Conservation (phyloP, 371 early-diverging fungal species). For the Mortierella sp. region DNA sequence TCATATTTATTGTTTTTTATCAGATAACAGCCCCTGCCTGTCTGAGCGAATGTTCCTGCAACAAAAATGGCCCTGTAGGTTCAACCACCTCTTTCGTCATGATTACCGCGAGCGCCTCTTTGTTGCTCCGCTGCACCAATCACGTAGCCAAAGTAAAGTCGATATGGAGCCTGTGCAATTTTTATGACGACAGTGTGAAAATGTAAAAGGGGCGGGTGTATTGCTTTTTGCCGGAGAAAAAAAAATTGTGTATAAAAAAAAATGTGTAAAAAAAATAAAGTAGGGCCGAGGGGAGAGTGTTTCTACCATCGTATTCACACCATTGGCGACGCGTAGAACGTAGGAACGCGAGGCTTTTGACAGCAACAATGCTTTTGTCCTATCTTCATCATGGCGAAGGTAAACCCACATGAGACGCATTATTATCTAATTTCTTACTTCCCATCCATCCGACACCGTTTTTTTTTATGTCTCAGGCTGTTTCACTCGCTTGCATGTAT, state of each 20-base stretch:
- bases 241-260: too few species aligned
- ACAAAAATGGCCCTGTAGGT: not conserved
- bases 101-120: not conserved
- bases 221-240: too few species aligned
- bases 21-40: not conserved
- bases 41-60: not conserved
- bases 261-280: too few species aligned
- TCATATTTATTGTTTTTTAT: not conserved
- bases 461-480: slow-evolving; percentile 1
- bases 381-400: too few species aligned
- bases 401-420: too few species aligned
- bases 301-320: too few species aligned
- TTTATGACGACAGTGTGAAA: not conserved
- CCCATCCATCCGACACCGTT: not conserved
- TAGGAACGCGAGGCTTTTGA: too few species aligned
- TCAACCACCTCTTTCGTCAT: not conserved
- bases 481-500: not conserved
- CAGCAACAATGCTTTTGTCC: too few species aligned
- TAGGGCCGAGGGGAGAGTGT: too few species aligned
- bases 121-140: slow-evolving; percentile 1
- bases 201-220: not conserved
- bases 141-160: not conserved
- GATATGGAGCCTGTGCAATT: not conserved
- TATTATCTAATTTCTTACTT: not conserved
- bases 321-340: not conserved